These are phyloP conservation scores for Hanseniaspora thailandica DNA, from an alignment of 805 yeast genomes.

Conservation along the genomic window DNA sequence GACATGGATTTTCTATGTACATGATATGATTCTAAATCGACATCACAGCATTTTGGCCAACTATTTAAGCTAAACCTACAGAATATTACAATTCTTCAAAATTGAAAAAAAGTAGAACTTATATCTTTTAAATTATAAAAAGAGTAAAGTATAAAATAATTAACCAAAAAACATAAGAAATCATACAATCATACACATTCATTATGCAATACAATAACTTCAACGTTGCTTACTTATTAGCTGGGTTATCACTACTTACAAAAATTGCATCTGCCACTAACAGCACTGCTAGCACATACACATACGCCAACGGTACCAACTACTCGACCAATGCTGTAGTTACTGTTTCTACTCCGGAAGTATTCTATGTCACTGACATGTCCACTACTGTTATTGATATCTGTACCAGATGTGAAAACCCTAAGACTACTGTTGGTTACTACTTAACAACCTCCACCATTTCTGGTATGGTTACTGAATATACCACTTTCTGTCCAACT, in stretches of 20 bases:
- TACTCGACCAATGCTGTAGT: background rate
- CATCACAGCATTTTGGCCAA: background rate
- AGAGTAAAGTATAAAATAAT: background rate
- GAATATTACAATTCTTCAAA: background rate
- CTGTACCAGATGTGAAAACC: slow-evolving; percentile 15
- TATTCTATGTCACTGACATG: slow-evolving; percentile 10
- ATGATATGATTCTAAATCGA: too few species aligned
- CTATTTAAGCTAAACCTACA: background rate
- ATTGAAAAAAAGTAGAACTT: too few species aligned
- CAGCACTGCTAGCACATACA: slow-evolving; percentile 1
- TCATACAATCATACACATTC: background rate
- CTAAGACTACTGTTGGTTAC: slow-evolving; percentile 15
- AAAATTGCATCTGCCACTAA: background rate
- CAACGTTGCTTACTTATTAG: background rate
- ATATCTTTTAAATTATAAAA: too few species aligned
- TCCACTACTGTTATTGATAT: slow-evolving; percentile 16
- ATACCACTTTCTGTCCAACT: slow-evolving; percentile 14
- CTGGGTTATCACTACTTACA: background rate
- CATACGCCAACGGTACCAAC: background rate
- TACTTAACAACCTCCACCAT: slow-evolving; percentile 10
- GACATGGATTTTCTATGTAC: background rate
- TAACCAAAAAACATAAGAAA: background rate
- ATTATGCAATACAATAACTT: background rate
- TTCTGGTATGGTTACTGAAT: slow-evolving; percentile 15
- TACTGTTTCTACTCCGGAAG: slow-evolving; percentile 13